These are phyloP conservation scores for Gaertneriomyces sp. DNA, from an alignment of 192 early-diverging fungal species.

Conservation along the genomic window DNA sequence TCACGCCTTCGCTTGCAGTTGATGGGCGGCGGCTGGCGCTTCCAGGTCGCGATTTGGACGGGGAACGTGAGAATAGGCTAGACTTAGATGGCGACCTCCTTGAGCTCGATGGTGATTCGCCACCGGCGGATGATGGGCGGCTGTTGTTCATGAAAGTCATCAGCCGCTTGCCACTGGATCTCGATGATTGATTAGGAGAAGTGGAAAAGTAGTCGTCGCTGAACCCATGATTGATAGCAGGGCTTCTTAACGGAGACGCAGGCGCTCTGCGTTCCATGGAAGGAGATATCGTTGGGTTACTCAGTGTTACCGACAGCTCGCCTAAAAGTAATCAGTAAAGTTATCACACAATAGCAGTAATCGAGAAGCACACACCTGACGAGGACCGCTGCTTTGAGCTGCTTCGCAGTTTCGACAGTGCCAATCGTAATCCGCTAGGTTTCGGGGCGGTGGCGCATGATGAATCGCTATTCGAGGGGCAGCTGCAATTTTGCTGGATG, in stretches of 20 bases:
- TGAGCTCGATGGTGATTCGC: not conserved
- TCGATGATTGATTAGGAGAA: not conserved
- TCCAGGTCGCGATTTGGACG: constrained; percentile 10
- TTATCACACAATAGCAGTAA: not conserved
- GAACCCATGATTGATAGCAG: not conserved
- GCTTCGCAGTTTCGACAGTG: constrained; percentile 12
- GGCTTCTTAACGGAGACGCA: not conserved
- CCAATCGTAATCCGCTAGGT: not conserved
- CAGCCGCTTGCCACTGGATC: not conserved
- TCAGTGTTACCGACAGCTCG: not conserved
- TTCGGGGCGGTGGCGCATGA: not conserved
- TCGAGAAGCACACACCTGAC: not conserved
- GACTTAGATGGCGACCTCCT: constrained; percentile 11
- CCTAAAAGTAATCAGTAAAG: not conserved
- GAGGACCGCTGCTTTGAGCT: constrained; percentile 3
- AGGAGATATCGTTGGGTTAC: not conserved
- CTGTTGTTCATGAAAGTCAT: not conserved
- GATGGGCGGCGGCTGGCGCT: constrained; percentile 11
- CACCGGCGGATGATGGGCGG: not conserved
- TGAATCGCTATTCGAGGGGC: too few species aligned
- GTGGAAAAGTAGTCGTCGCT: not conserved
- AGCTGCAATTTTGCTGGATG: too few species aligned
- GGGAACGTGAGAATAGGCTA: constrained; percentile 14
- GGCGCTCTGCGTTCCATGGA: not conserved
- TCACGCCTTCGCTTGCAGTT: constrained; percentile 43